phyloP scores from a whole-genome alignment of 176 grass and related monocot genomes.

The Olyra latifolia region DNA sequence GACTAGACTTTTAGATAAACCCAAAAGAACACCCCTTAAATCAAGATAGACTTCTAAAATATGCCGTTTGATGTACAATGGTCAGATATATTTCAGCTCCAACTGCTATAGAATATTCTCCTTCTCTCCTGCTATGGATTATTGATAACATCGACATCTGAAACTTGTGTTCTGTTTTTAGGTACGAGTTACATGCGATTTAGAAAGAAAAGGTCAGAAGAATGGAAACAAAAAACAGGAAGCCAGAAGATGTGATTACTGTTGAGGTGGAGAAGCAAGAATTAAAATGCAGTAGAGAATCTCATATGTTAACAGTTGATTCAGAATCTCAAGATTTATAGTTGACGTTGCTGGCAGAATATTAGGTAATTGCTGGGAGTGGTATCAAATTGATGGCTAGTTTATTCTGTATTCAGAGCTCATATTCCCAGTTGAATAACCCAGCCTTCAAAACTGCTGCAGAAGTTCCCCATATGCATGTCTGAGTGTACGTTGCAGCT shows the following conservation, averaged over 20 bases:
- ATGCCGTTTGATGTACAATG: conserved; percentile 1
- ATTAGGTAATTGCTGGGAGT: conserved; percentile 7
- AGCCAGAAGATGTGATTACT: conserved; percentile 39
- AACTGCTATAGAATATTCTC: neutral
- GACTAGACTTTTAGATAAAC: too few relatives aligned
- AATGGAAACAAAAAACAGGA: conserved; percentile 55
- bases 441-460: neutral
- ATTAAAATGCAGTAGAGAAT: conserved; percentile 44
- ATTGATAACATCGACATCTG: neutral
- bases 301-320: conserved; percentile 35
- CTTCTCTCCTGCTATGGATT: neutral
- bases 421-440: neutral
- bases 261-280: conserved; percentile 95
- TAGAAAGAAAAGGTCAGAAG: conserved; percentile 66
- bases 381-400: neutral
- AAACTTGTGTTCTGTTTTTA: conserved; percentile 31
- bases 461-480: neutral
- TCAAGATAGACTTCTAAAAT: neutral
- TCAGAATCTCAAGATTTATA: conserved; percentile 39
- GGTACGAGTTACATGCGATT: conserved; percentile 76
- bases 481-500: neutral
- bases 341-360: conserved; percentile 30
- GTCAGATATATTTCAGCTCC: neutral
- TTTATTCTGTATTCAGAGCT: conserved; percentile 8
- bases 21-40: too few relatives aligned